Percentiles rank a stretch among this genome's conserved stretches.
These are phyloP conservation scores for Eucalyptus guilfoylei DNA, from an alignment of 345 rosid genomes.

Conservation along the genomic window DNA sequence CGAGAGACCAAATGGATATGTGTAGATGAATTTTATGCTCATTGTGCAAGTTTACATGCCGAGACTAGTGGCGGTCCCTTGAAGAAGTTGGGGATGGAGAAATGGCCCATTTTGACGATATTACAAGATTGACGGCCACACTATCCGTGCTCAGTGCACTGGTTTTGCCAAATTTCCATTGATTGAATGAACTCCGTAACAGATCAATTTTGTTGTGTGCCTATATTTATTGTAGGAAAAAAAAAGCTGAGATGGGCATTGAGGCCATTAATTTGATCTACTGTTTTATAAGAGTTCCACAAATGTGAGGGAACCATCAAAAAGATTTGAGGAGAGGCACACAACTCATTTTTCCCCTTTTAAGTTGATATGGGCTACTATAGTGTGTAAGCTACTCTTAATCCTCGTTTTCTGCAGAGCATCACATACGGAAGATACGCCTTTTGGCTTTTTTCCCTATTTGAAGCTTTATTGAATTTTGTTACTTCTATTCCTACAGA, in stretches of 20 bases:
- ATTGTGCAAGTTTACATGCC: background rate
- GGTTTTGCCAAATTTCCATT: background rate
- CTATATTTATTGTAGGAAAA: background rate
- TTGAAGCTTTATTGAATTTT: background rate
- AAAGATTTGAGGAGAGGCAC: background rate
- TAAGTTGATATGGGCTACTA: background rate
- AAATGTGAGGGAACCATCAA: background rate
- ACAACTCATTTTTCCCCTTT: background rate
- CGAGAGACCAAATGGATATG: constrained; percentile 15
- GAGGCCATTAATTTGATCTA: background rate
- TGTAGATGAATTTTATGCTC: background rate
- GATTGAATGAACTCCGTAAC: background rate
- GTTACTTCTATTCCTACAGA: background rate
- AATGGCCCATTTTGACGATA: background rate
- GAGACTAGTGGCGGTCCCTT: background rate
- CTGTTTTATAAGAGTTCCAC: background rate
- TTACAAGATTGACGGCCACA: background rate
- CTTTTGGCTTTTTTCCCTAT: background rate
- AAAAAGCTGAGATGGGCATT: background rate
- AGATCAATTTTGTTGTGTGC: background rate
- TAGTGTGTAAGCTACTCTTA: background rate
- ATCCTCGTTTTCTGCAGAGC: background rate
- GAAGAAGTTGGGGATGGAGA: background rate
- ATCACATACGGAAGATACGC: background rate
- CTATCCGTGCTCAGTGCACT: background rate